These are phyloP conservation scores for Debaryomyces psychrophilus DNA, from an alignment of 1,139 yeast species.

Conservation along the genomic window DNA sequence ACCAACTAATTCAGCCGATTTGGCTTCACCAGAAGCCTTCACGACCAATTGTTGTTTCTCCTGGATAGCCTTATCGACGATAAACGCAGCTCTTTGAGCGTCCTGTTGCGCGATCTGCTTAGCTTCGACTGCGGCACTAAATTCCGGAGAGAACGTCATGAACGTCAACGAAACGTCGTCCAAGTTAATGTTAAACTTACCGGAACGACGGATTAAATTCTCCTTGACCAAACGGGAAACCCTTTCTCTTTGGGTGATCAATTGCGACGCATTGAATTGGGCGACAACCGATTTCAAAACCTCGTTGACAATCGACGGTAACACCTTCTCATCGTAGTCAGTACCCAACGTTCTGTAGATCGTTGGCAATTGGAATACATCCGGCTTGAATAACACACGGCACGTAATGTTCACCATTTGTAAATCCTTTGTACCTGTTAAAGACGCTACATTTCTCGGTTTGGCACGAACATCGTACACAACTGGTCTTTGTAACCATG, in stretches of 20 bases:
- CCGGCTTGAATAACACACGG: constrained; percentile 92
- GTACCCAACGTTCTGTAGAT: constrained; percentile 90
- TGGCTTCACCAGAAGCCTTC: constrained; percentile 98
- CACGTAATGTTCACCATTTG: constrained; percentile 99
- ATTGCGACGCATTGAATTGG: constrained; percentile 96
- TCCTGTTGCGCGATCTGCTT: constrained; percentile 99
- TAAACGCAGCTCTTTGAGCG: constrained; percentile 96
- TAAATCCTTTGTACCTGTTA: constrained; percentile 96
- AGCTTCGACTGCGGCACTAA: constrained; percentile 96
- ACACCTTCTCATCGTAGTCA: constrained; percentile 94
- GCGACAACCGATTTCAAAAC: constrained; percentile 97
- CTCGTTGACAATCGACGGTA: constrained; percentile 96
- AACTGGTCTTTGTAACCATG: constrained; percentile 94
- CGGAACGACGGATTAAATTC: constrained; percentile 87
- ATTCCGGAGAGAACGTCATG: constrained; percentile 98
- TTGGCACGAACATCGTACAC: constrained; percentile 95
- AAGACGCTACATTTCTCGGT: constrained; percentile 95
- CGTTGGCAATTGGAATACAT: constrained; percentile 72
- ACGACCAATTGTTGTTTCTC: constrained; percentile 97
- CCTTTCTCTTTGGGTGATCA: constrained; percentile 96
- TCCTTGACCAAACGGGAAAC: constrained; percentile 92
- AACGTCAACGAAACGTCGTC: constrained; percentile 96
- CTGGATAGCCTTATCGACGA: constrained; percentile 95
- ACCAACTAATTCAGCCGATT: constrained; percentile 97
- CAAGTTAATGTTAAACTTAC: constrained; percentile 79